A percentile compares a stretch with the other conserved stretches of the same genome.
phyloP scores from a whole-genome alignment of 2,329 filamentous ascomycete genomes.

The Bipolaris cookei region DNA sequence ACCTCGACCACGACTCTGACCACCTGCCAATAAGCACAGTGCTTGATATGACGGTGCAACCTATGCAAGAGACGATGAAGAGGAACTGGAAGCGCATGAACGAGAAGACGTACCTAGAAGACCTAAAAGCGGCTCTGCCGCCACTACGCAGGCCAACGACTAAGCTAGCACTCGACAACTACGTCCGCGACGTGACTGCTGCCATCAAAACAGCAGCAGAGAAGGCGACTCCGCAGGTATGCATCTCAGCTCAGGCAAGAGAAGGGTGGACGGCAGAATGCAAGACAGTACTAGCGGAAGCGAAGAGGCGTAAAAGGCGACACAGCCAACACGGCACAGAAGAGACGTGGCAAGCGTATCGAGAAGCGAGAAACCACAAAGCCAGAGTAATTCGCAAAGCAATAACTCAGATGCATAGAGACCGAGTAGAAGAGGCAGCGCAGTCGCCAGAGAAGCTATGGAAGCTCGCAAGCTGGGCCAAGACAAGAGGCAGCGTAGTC shows the following conservation, averaged over 20 bases:
- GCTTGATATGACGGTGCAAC: slow-evolving; percentile 16
- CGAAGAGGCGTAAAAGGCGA: slow-evolving; percentile 19
- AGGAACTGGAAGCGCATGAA: slow-evolving; percentile 14
- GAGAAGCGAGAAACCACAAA: slow-evolving; percentile 32
- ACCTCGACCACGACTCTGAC: slow-evolving; percentile 29
- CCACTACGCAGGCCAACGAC: slow-evolving; percentile 15
- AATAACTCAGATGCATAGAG: slow-evolving; percentile 21
- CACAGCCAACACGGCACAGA: slow-evolving; percentile 10
- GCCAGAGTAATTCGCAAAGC: slow-evolving; percentile 29
- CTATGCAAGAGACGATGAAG: background rate
- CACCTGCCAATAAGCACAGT: slow-evolving; percentile 28
- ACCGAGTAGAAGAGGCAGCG: slow-evolving; percentile 29
- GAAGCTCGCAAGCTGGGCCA: slow-evolving; percentile 35
- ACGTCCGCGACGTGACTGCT: slow-evolving; percentile 13
- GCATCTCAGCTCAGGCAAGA: background rate
- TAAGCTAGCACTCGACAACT: slow-evolving; percentile 16
- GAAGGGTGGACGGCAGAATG: slow-evolving; percentile 19
- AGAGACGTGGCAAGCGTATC: slow-evolving; percentile 20
- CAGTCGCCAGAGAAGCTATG: slow-evolving; percentile 26
- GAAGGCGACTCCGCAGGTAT: slow-evolving; percentile 12
- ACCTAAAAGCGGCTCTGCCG: slow-evolving; percentile 15
- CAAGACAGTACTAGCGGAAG: slow-evolving; percentile 16
- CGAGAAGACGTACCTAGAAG: slow-evolving; percentile 8
- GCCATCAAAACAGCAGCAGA: slow-evolving; percentile 15
- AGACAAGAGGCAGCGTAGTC: slow-evolving; percentile 20